Base-by-base conservation (phyloP, 2,329 filamentous ascomycete species). In the Colletotrichum ledebouriae region DNA sequence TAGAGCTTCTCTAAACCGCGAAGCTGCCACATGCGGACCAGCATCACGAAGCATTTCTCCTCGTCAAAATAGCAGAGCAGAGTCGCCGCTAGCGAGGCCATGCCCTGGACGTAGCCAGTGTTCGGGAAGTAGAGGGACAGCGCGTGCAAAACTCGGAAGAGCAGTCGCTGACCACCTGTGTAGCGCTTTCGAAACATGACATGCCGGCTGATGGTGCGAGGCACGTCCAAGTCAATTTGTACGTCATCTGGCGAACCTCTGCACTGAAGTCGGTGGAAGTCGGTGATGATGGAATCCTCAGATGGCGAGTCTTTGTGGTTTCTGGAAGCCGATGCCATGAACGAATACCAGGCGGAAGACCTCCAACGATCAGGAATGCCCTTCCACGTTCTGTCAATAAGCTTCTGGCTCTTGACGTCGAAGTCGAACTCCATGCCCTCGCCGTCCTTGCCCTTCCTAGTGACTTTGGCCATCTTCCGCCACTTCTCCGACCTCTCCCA, bases 281-380 rank as follows among this genome's bases (percentile, higher is more conserved):
- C 84, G 47, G 86, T 84, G 44, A 94, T 88, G 55, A 98, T 86
- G 63, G 92, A 86, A 46, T 90, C 88, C 63, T 96, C 93, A 0
- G 88, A 84, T 3, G 88, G 86, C 58, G 86, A 88, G n/a, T 87
- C 84, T 58, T 84, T 80, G 70, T 87, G 84, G 70, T 85, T 87
- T 75, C 87, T 90, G 39, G 94, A 94, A 71, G 93, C 95, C 9
- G 91, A 83, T 6, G 89, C 87, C 33, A 99, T 86, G 76, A 99
- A 99, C 4, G 94, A 94, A 81, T 95, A 95, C 96, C 96, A 99
- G 2, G 95, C 96, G 1, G 93, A 92, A 37, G 92, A 89, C 59
- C 96, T 91, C 96, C 96, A 99, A 71, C 94, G 90, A 79, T 99
- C 96, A 0, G 96, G 96, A 71, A 99, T 97, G 34, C 96, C 96